Percentiles rank a stretch among this genome's conserved stretches.
Evolutionary conservation across 768 basidiomycete species (phyloP).

Genomic region (Podaxis mareebaensis): DNA sequence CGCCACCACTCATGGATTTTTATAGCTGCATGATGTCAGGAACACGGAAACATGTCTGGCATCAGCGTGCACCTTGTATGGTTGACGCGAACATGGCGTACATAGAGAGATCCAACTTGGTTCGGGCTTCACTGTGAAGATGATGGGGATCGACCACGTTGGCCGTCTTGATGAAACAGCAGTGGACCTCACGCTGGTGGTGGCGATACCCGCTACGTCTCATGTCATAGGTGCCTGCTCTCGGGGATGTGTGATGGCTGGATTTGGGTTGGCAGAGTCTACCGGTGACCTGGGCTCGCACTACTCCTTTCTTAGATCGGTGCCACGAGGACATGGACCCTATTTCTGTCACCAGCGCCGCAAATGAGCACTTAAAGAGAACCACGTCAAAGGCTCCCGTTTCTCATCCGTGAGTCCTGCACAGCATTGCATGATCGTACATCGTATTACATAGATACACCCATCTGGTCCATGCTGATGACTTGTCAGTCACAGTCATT

Average conservation of each 20-base stretch:
- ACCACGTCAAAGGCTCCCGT: not conserved
- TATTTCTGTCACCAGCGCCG: constrained; percentile 1
- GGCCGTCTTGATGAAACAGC: not conserved
- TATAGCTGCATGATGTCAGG: not conserved
- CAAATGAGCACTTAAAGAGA: not conserved
- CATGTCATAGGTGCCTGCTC: not conserved
- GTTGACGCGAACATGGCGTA: not conserved
- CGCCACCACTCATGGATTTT: no score
- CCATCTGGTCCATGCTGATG: not conserved
- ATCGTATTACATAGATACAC: not conserved
- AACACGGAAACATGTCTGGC: not conserved
- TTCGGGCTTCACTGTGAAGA: not conserved
- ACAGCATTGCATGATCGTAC: constrained; percentile 2
- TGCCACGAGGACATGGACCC: not conserved
- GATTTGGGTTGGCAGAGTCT: not conserved
- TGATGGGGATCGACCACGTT: not conserved
- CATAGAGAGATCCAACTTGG: not conserved
- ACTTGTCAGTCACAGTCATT: not conserved
- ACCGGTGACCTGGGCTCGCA: not conserved
- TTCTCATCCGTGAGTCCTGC: not conserved
- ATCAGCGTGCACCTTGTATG: not conserved
- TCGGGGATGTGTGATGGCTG: not conserved
- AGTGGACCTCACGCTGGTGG: not conserved
- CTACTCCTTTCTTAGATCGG: not conserved
- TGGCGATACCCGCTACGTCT: not conserved